Percentiles rank a stretch among this genome's conserved stretches.
Evolutionary conservation across 148 eudicot genomes (phyloP).

Genomic region (Fallopia convolvulus): DNA sequence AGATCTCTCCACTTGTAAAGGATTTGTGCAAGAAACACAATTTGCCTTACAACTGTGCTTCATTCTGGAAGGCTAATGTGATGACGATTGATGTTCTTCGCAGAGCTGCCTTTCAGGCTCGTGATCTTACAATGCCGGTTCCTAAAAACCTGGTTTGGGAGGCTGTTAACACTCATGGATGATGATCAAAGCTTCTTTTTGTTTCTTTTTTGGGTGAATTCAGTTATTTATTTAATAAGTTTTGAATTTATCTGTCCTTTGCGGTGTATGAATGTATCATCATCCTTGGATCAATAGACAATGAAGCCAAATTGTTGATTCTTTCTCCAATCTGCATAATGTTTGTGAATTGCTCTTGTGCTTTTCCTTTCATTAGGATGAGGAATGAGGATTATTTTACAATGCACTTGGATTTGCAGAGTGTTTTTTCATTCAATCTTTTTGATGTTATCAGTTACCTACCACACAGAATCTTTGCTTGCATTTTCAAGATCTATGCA

Average conservation of each 20-base stretch:
- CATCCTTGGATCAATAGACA: no score
- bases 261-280: not conserved
- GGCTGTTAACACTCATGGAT: conserved; percentile 86
- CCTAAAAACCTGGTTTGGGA: conserved; percentile 65
- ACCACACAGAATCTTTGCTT: not conserved
- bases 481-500: not conserved
- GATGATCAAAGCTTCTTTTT: conserved; percentile 21
- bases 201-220: not conserved
- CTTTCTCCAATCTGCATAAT: no score
- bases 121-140: conserved; percentile 30
- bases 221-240: not conserved
- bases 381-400: not conserved
- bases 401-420: not conserved
- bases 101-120: conserved; percentile 71
- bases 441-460: not conserved
- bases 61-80: conserved; percentile 72
- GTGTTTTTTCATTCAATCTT: not conserved
- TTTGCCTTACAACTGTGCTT: conserved; percentile 65
- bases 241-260: not conserved
- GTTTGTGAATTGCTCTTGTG: no score
- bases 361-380: no score
- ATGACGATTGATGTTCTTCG: conserved; percentile 52
- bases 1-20: conserved; percentile 55
- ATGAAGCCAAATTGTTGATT: no score
- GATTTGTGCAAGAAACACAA: conserved; percentile 85